Conservation (phyloP, 1,284 basidiomycete species). For the Sporisorium graminicola region DNA sequence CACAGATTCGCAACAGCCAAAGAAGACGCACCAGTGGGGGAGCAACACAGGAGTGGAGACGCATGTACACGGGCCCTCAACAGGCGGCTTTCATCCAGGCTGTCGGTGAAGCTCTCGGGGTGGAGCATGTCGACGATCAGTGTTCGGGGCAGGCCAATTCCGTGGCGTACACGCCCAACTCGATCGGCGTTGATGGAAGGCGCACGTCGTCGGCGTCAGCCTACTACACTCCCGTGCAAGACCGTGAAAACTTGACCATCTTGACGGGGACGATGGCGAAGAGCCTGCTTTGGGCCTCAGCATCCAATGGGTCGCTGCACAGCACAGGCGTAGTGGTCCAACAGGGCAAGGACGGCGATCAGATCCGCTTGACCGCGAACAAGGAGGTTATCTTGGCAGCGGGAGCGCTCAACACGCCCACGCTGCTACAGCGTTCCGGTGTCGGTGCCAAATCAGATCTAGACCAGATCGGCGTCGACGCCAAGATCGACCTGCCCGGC, state of each 20-base stretch:
- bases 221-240: slow-evolving; percentile 71
- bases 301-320: slow-evolving; percentile 27
- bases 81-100: slow-evolving; percentile 74
- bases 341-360: slow-evolving; percentile 17
- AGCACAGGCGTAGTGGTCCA: slow-evolving; percentile 26
- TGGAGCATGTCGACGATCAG: slow-evolving; percentile 73
- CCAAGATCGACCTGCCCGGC: slow-evolving; percentile 66
- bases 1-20: slow-evolving; percentile 65
- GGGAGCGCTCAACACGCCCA: slow-evolving; percentile 71
- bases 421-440: slow-evolving; percentile 71
- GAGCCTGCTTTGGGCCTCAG: slow-evolving; percentile 56
- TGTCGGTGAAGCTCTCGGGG: slow-evolving; percentile 73
- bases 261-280: slow-evolving; percentile 70
- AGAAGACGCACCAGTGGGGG: neutral
- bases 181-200: slow-evolving; percentile 43
- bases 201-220: slow-evolving; percentile 71
- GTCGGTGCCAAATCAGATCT: slow-evolving; percentile 70
- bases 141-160: slow-evolving; percentile 76
- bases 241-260: slow-evolving; percentile 77
- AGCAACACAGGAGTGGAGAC: slow-evolving; percentile 46
- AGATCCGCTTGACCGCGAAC: slow-evolving; percentile 62
- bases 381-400: slow-evolving; percentile 71
- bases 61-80: slow-evolving; percentile 76
- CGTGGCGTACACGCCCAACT: slow-evolving; percentile 74
- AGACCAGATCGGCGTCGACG: slow-evolving; percentile 61